phyloP scores from a whole-genome alignment of 345 rosid genomes.

The Eucalyptus pauciflora region DNA sequence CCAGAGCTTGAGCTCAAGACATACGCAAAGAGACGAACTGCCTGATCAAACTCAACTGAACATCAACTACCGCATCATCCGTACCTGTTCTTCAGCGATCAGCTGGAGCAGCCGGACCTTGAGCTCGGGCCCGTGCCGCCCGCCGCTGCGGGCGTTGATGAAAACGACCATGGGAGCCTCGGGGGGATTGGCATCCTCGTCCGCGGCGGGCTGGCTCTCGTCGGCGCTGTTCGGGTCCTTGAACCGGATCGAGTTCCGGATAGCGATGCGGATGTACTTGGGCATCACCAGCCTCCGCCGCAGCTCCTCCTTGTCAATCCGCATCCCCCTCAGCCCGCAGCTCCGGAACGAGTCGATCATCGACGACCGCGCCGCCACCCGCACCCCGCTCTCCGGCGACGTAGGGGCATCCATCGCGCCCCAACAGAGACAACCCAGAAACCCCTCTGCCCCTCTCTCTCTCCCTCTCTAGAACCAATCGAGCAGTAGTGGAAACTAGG shows the following conservation, averaged over 20 bases:
- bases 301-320: conserved; percentile 64
- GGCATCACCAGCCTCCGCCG: conserved; percentile 48
- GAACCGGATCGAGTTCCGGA: conserved; percentile 39
- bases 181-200: conserved; percentile 11
- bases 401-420: neutral
- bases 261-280: conserved; percentile 56
- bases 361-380: conserved; percentile 50
- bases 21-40: neutral
- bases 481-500: no score
- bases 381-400: conserved; percentile 36
- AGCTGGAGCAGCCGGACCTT: conserved; percentile 61
- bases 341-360: conserved; percentile 52
- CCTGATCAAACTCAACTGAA: neutral
- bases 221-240: conserved; percentile 20
- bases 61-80: neutral
- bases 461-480: neutral
- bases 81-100: conserved; percentile 73
- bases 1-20: neutral
- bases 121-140: conserved; percentile 68
- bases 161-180: conserved; percentile 78
- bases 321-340: conserved; percentile 49
- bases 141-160: conserved; percentile 77
- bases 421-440: neutral
- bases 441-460: neutral
- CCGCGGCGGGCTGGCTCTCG: neutral